Conservation (phyloP, 345 rosid species). For the Brassica rapa region DNA sequence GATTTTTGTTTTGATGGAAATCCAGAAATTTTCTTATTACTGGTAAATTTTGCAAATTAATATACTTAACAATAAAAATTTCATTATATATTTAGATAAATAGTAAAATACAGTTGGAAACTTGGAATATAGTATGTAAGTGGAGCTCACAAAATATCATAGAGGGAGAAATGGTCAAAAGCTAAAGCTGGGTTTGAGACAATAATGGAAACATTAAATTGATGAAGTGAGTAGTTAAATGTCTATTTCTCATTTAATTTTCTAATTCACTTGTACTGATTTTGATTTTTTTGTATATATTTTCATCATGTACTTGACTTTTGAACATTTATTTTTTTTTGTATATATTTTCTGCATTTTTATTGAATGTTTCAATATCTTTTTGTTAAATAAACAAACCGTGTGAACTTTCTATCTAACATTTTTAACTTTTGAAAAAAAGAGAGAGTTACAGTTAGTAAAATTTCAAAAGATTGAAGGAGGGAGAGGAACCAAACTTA, state of each 20-base stretch:
- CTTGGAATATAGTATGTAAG: too few relatives aligned
- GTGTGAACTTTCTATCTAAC: background rate
- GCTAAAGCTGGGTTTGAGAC: slow-evolving; percentile 22
- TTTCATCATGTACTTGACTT: background rate
- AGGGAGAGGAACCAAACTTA: slow-evolving; percentile 24
- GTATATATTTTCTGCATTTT: background rate
- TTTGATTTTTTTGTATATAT: slow-evolving; percentile 14
- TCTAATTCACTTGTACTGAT: background rate
- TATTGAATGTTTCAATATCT: background rate
- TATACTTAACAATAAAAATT: background rate
- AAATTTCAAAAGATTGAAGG: slow-evolving; percentile 20
- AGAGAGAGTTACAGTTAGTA: background rate
- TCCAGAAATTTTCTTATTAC: background rate
- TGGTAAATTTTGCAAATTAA: background rate
- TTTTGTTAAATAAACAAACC: background rate
- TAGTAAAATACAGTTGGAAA: background rate
- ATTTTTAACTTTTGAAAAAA: background rate
- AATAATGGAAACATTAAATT: slow-evolving; percentile 23
- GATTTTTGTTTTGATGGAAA: too few relatives aligned
- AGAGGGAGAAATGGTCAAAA: slow-evolving; percentile 14
- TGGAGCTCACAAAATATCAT: slow-evolving; percentile 2
- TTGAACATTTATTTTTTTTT: background rate
- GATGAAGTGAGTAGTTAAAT: slow-evolving; percentile 35
- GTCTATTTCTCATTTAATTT: slow-evolving; percentile 35
- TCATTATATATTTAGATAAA: background rate